Conservation (phyloP, 495 filamentous ascomycete genomes). For the Podospora pseudoanserina region DNA sequence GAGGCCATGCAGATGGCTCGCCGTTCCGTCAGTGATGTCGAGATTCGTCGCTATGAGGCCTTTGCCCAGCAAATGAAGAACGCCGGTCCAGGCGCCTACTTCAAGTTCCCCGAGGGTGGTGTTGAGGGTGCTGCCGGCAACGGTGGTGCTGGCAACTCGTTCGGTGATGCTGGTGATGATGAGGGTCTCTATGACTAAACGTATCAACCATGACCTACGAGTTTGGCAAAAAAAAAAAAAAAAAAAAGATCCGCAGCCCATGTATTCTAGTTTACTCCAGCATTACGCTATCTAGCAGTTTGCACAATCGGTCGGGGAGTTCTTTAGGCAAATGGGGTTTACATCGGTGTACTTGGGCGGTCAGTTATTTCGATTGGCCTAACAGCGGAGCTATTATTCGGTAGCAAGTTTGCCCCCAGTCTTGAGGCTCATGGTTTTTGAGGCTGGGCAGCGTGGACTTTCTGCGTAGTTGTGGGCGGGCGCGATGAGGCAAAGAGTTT, state of each 20-base stretch:
- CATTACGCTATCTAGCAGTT: not conserved
- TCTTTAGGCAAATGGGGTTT: not conserved
- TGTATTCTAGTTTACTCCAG: slow-evolving; percentile 2
- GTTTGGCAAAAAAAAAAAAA: not conserved
- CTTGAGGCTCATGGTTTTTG: not conserved
- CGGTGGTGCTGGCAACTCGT: slow-evolving; percentile 55
- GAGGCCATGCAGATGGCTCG: slow-evolving; percentile 95
- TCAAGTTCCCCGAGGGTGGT: slow-evolving; percentile 85
- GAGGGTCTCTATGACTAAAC: slow-evolving; percentile 73
- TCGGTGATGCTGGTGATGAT: slow-evolving; percentile 81
- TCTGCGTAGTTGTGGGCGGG: not conserved
- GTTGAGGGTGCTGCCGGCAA: slow-evolving; percentile 52
- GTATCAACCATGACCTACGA: not conserved
- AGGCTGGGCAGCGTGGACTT: not conserved
- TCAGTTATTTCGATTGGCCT: not conserved
- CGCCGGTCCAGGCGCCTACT: slow-evolving; percentile 87
- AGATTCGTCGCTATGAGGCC: slow-evolving; percentile 96
- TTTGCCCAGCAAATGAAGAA: slow-evolving; percentile 99
- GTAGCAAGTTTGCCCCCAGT: not conserved
- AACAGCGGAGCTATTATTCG: not conserved
- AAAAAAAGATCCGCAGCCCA: not conserved
- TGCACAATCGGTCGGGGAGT: not conserved
- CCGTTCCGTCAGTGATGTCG: slow-evolving; percentile 90
- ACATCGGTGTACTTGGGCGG: not conserved
- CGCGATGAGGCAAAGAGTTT: not conserved